Evolutionary conservation across 75 land plant genomes (phyloP), one percentile per base, ranked within the genome.

Genomic region (Isoetes taiwanensis): DNA sequence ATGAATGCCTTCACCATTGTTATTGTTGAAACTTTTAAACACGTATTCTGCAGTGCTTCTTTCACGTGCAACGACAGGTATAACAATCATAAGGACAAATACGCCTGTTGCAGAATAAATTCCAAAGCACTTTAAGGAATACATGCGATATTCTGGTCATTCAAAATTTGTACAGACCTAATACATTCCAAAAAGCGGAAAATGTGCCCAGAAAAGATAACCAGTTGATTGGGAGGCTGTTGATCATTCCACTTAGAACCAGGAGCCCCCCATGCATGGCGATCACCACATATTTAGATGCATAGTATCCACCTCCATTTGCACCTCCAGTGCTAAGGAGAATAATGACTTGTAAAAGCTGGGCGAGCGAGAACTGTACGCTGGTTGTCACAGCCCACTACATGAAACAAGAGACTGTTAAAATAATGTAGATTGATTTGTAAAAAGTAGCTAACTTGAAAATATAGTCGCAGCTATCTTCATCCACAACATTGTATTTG

Each of bases 351-450:
- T 81, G 82, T 54, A 88, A 37, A 50, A 88, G 35, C 63, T 76
- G 73, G 1, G 90, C 80, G 21, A 88, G 69, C 2, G 95, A 85
- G 64, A 70, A 88, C 48, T 79, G 78, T 16, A 80, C 66, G 66
- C 95, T 85, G 21, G 86, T 69, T 11, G 90, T 88, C 12, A 71
- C 75, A 58, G 95, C 95, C 85, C 90, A 88, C 82, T 85, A 80
- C 62, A 48, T 66, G 30, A 56, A 59, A 26, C 17, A 57, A 12
- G 12, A 56, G 17, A 59, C 4, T 52, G 17, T 8, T 61, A 26
- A 53, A 10, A 17, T 10, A 56, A 25, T 5, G 2, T 30, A 12
- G 21, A 29, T 55, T 19, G 30, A 24, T 30, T 2, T 12, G n/a
- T 3, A 56, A 56, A 56, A 28, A 30, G 2, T 54, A 6, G 1